These are phyloP conservation scores for Cyberlindnera mississippiensis DNA, from an alignment of 805 yeast genomes.

Conservation along the genomic window DNA sequence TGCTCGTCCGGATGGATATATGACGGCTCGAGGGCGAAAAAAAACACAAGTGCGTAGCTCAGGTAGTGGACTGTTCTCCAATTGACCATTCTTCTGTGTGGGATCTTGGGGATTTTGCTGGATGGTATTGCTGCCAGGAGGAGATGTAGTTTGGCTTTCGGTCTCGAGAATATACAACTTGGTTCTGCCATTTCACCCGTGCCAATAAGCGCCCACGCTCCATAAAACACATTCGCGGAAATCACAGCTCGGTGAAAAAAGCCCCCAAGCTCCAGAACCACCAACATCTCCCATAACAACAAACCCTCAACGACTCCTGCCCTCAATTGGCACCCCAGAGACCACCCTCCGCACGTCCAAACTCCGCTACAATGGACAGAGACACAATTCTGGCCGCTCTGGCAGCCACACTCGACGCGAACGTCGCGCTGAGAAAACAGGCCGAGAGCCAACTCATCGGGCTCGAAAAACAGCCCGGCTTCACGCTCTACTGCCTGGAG, in stretches of 20 bases:
- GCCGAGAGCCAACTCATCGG: constrained; percentile 49
- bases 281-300: no score
- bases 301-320: no score
- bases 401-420: constrained; percentile 52
- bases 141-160: no score
- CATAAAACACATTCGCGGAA: no score
- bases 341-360: neutral
- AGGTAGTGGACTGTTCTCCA: constrained; percentile 22
- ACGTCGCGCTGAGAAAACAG: constrained; percentile 44
- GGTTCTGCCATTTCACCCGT: no score
- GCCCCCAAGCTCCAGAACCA: no score
- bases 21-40: constrained; percentile 64
- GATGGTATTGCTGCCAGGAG: no score
- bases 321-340: no score
- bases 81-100: constrained; percentile 10
- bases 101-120: no score
- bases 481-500: constrained; percentile 50
- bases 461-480: constrained; percentile 54
- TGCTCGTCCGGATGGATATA: constrained; percentile 98
- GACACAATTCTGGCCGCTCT: constrained; percentile 46
- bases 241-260: no score
- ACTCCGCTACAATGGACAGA: constrained; percentile 38
- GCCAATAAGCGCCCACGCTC: no score
- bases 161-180: no score
- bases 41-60: constrained; percentile 32